Conservation (phyloP, 2,329 filamentous ascomycete genomes). For the Botrytis byssoidea region DNA sequence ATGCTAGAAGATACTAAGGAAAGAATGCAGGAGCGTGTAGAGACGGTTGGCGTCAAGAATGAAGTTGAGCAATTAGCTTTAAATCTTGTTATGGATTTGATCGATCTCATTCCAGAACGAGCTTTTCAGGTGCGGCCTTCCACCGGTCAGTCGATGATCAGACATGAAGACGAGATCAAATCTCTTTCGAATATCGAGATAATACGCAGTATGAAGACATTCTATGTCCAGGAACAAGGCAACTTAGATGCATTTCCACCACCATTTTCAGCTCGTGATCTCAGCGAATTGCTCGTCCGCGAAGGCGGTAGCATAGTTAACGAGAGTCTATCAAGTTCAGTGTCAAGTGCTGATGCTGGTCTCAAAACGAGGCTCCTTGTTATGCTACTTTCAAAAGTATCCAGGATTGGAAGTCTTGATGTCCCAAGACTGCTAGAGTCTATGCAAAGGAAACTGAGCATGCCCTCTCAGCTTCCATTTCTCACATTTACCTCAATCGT, state of each 20-base stretch:
- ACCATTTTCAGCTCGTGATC: constrained; percentile 56
- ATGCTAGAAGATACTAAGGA: constrained; percentile 58
- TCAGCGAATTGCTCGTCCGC: constrained; percentile 62
- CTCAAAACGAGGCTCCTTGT: constrained; percentile 60
- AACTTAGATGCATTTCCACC: constrained; percentile 61
- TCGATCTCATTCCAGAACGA: constrained; percentile 64
- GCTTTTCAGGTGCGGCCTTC: constrained; percentile 50
- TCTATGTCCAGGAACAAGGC: constrained; percentile 69
- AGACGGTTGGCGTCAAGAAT: constrained; percentile 27
- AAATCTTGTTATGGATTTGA: constrained; percentile 54
- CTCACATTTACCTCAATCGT: constrained; percentile 57
- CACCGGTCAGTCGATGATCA: constrained; percentile 31
- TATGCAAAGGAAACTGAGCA: constrained; percentile 49
- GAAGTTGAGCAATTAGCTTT: constrained; percentile 40
- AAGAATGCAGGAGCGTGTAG: constrained; percentile 36
- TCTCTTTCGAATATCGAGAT: constrained; percentile 51
- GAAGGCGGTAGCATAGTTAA: constrained; percentile 56
- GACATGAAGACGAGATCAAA: constrained; percentile 34
- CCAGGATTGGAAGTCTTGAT: constrained; percentile 46
- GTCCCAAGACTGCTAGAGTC: constrained; percentile 50
- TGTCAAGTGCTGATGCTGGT: constrained; percentile 50
- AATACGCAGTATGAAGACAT: constrained; percentile 59
- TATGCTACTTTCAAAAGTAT: constrained; percentile 55
- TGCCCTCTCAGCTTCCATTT: constrained; percentile 47
- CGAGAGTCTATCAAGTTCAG: constrained; percentile 45